Evolutionary conservation across 139 green algal species (phyloP).

Genomic region (Coccomyxa sp.): DNA sequence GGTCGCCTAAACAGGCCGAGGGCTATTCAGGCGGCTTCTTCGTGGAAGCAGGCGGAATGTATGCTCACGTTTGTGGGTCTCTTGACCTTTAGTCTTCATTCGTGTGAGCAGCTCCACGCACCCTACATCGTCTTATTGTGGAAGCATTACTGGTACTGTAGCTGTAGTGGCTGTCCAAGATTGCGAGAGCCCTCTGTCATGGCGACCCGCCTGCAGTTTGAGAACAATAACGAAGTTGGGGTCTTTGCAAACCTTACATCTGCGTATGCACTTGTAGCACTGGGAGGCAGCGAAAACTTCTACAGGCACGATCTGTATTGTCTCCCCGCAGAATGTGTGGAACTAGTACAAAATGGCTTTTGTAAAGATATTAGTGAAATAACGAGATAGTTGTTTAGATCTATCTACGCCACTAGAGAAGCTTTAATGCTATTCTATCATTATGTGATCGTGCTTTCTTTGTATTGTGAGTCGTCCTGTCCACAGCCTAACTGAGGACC

Average conservation of each 20-base stretch:
- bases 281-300: slow-evolving; percentile 95
- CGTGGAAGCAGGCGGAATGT: no score
- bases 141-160: no score
- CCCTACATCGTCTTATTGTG: no score
- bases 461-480: background rate
- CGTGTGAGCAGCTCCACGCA: no score
- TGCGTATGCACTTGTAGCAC: slow-evolving; percentile 86
- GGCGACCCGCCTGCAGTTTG: slow-evolving; percentile 61
- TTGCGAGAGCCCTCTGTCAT: background rate
- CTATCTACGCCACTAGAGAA: background rate
- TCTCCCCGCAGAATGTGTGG: background rate
- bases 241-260: slow-evolving; percentile 97
- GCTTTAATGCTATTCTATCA: no score
- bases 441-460: no score
- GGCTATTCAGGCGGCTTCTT: no score
- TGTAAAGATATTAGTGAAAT: background rate
- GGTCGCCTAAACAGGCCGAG: no score
- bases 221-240: slow-evolving; percentile 96
- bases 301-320: slow-evolving; percentile 62
- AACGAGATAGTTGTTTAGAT: background rate
- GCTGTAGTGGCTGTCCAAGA: no score
- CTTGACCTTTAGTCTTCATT: no score
- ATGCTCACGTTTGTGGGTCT: no score
- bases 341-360: background rate
- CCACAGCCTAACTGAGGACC: background rate